Conservation (phyloP, 2,329 filamentous ascomycete species). For the Clathrospora elynae region DNA sequence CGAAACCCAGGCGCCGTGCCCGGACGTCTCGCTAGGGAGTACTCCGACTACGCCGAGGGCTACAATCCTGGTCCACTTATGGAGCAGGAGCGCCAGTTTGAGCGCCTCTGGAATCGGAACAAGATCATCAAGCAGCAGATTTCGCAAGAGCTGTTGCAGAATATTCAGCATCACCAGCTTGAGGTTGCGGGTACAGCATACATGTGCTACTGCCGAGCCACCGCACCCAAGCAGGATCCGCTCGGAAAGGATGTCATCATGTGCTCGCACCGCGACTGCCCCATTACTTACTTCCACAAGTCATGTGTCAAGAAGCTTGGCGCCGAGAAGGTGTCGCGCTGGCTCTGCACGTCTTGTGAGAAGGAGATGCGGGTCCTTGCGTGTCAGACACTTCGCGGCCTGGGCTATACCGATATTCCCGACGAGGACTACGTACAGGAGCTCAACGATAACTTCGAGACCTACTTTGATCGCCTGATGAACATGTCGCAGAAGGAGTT, state of each 20-base stretch:
- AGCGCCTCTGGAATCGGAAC: slow-evolving; percentile 20
- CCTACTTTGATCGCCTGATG: neutral
- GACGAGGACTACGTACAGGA: neutral
- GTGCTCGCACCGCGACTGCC: slow-evolving; percentile 28
- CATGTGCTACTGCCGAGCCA: slow-evolving; percentile 30
- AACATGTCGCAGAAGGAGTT: neutral
- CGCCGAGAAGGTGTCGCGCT: slow-evolving; percentile 24
- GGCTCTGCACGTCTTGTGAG: slow-evolving; percentile 35
- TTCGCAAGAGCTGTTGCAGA: slow-evolving; percentile 8
- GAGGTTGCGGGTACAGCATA: neutral
- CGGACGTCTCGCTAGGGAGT: slow-evolving; percentile 18
- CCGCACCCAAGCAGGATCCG: neutral
- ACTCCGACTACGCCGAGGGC: slow-evolving; percentile 12
- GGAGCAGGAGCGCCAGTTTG: slow-evolving; percentile 23
- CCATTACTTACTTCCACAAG: slow-evolving; percentile 27
- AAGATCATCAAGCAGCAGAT: slow-evolving; percentile 13
- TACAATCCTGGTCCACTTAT: slow-evolving; percentile 19
- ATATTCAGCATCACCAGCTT: slow-evolving; percentile 11
- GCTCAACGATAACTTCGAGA: neutral
- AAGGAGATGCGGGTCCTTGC: slow-evolving; percentile 21
- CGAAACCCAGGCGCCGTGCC: slow-evolving; percentile 10
- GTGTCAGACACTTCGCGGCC: slow-evolving; percentile 6
- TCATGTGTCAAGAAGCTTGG: slow-evolving; percentile 28
- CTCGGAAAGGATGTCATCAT: slow-evolving; percentile 4
- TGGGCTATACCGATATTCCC: slow-evolving; percentile 10